Base-by-base conservation (phyloP, 2,329 filamentous ascomycete species). In the Paramyrothecium sp. region DNA sequence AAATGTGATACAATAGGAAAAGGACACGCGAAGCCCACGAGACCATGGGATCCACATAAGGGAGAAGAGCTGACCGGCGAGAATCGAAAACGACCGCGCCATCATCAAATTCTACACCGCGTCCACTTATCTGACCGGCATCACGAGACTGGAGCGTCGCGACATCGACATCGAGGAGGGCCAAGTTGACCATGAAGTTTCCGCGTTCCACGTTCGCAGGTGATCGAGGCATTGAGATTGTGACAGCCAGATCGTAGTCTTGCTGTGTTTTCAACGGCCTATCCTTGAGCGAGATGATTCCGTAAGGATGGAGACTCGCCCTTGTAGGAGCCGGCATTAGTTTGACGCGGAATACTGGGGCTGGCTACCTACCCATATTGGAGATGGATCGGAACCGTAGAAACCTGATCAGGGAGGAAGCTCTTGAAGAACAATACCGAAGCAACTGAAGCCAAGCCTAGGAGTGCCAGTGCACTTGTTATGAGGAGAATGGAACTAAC, bases 161-260 rank as follows among this genome's bases (percentile, higher is more conserved):
- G 44, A 60, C 64, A 41, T 73, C 71, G 22, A 75, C 74, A 23
- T 80, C 80, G 53, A 90, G 81, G 54, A 97, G 83, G 59, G 86
- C 83, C 17, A 97, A 77, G 51, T 90, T 88, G 19, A 98, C 78
- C 95, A 99, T 99, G 79, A 97, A 98, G 75, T 98, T 98, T 26
- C 95, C 95, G 16, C 84, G 83, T 2, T 83, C 83, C 21, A 90
- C 75, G 67, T 99, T 99, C 2, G 81, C 74, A 0, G 86, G 87
- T 2, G 91, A 95, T 46, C 89, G 87, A 19, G 95, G 95, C 61
- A 99, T 80, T 3, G 84, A 82, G 33, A 99, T 80, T 21, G 85
- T 80, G 2, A 98, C 80, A 5, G 84, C 81, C 47, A 99, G 83
- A 71, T 98, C 92, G 79, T 99, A 99, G 51, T 88, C 82, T 71